phyloP scores from a whole-genome alignment of 2,329 filamentous ascomycete genomes.

The Paecilomyces variotii region DNA sequence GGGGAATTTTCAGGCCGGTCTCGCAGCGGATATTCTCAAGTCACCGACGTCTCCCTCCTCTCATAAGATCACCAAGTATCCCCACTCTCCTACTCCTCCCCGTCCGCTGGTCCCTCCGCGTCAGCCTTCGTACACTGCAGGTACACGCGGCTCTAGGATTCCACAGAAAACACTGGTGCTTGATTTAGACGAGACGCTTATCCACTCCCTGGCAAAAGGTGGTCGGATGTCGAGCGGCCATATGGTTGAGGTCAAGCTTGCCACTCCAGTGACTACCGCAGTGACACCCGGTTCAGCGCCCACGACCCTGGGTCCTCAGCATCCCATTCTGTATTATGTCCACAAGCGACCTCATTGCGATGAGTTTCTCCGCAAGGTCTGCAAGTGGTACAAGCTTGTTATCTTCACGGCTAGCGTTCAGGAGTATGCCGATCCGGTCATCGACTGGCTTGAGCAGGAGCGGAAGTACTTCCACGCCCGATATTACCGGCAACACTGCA shows the following conservation, averaged over 20 bases:
- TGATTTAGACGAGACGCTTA: constrained; percentile 93
- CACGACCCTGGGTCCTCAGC: constrained; percentile 67
- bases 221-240: constrained; percentile 93
- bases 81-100: constrained; percentile 79
- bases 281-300: constrained; percentile 47
- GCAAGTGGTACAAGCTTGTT: constrained; percentile 97
- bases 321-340: constrained; percentile 97
- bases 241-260: constrained; percentile 93
- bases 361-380: constrained; percentile 87
- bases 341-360: constrained; percentile 97
- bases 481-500: constrained; percentile 97
- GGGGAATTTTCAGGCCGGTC: constrained; percentile 32
- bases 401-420: constrained; percentile 96
- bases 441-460: constrained; percentile 96
- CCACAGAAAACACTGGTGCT: constrained; percentile 90
- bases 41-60: constrained; percentile 78
- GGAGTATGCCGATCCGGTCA: constrained; percentile 96
- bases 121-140: constrained; percentile 74
- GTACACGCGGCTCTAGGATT: constrained; percentile 32
- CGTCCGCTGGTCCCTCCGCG: constrained; percentile 81
- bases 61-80: constrained; percentile 73
- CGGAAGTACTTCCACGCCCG: constrained; percentile 90
- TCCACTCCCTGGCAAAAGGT: constrained; percentile 96
- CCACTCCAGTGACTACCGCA: constrained; percentile 32
- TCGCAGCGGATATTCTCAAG: constrained; percentile 74